Evolutionary conservation across 768 basidiomycete genomes (phyloP).

Genomic region (Rossbeevera mucosa): DNA sequence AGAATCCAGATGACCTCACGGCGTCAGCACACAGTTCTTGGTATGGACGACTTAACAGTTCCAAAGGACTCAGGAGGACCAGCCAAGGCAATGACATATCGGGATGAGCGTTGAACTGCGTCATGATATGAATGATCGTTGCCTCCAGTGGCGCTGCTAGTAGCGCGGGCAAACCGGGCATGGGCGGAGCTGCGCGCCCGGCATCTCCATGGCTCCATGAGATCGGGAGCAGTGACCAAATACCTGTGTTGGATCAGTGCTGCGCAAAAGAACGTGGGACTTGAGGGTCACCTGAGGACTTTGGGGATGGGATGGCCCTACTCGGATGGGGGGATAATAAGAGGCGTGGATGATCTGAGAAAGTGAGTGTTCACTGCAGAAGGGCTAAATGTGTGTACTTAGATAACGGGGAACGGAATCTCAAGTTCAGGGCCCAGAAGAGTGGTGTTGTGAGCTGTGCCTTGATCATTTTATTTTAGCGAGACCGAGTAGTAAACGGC

Average conservation of each 20-base stretch:
- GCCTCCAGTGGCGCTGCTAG: not conserved
- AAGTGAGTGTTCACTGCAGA: not conserved
- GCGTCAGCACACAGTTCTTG: not conserved
- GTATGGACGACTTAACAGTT: not conserved
- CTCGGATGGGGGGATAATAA: not conserved
- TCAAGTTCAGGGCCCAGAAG: not conserved
- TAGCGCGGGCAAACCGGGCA: not conserved
- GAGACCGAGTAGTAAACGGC: not conserved
- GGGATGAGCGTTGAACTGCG: not conserved
- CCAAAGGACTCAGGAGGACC: not conserved
- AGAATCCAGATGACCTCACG: not conserved
- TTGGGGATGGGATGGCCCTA: not conserved
- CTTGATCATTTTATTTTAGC: slow-evolving; percentile 3
- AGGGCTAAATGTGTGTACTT: not conserved
- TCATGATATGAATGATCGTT: not conserved
- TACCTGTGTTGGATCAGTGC: not conserved
- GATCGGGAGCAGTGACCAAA: not conserved
- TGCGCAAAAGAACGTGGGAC: not conserved
- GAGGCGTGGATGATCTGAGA: not conserved
- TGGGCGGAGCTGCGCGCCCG: not conserved
- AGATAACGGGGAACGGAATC: not conserved
- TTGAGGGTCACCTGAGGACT: not conserved
- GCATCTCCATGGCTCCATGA: not conserved
- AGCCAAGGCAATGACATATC: not conserved
- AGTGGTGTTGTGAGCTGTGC: slow-evolving; percentile 12